A percentile compares a stretch with the other conserved stretches of the same genome.
These are phyloP conservation scores for Gyromitra esculenta DNA, from an alignment of 2,329 filamentous ascomycete species.

Conservation along the genomic window DNA sequence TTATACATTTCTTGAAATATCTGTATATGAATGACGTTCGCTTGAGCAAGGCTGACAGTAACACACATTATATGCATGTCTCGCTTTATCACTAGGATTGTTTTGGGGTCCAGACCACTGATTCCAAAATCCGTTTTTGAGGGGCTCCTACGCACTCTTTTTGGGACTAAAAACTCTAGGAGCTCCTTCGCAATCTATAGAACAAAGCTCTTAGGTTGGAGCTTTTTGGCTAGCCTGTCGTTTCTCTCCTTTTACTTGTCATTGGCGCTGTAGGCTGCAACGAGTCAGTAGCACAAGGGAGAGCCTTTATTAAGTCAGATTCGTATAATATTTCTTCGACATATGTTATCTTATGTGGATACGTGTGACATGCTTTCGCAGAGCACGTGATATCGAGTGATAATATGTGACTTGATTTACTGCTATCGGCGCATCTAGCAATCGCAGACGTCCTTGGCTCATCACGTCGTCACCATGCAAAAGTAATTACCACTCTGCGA, in stretches of 20 bases:
- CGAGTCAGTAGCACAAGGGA: not conserved
- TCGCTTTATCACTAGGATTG: not conserved
- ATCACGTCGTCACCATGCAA: not conserved
- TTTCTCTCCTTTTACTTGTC: not conserved
- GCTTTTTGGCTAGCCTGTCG: not conserved
- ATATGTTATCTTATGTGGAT: not conserved
- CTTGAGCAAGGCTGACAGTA: not conserved
- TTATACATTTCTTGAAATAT: not conserved
- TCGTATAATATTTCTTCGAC: not conserved
- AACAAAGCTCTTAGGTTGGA: not conserved
- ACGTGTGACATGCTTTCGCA: not conserved
- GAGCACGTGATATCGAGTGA: not conserved
- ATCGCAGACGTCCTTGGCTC: not conserved
- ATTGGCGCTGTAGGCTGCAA: not conserved
- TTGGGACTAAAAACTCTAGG: not conserved
- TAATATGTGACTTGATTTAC: not conserved
- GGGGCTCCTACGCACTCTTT: not conserved
- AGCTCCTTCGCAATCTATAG: not conserved
- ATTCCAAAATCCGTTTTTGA: not conserved
- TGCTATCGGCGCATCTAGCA: not conserved
- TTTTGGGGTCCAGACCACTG: not conserved
- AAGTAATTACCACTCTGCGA: not conserved
- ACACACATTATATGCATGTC: slow-evolving; percentile 3
- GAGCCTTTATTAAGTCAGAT: not conserved
- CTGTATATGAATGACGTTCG: not conserved